phyloP scores from a whole-genome alignment of 2,329 filamentous ascomycete genomes.

The Talaromyces sp. region DNA sequence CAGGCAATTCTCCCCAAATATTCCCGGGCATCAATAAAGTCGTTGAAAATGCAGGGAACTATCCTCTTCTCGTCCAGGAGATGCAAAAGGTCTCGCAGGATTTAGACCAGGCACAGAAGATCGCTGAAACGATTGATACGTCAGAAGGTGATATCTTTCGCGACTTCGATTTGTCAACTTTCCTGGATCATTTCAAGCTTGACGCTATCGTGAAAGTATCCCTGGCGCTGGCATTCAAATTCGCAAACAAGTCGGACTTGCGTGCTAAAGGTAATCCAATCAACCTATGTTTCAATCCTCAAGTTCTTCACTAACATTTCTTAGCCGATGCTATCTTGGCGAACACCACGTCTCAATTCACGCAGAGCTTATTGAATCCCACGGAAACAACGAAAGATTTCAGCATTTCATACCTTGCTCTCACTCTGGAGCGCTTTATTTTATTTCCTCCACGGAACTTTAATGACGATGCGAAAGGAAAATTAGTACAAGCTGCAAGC shows the following conservation, averaged over 20 bases:
- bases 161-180: constrained; percentile 92
- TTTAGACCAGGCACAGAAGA: constrained; percentile 76
- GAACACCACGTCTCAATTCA: constrained; percentile 70
- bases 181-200: constrained; percentile 93
- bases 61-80: constrained; percentile 75
- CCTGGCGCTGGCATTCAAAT: constrained; percentile 82
- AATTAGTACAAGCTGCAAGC: constrained; percentile 57
- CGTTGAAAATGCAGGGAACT: constrained; percentile 72
- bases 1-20: constrained; percentile 84
- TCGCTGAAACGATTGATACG: constrained; percentile 87
- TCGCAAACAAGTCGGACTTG: constrained; percentile 72
- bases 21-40: constrained; percentile 74
- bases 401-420: constrained; percentile 64
- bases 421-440: constrained; percentile 79
- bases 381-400: constrained; percentile 62
- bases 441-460: constrained; percentile 83
- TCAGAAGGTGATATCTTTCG: constrained; percentile 89
- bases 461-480: constrained; percentile 68
- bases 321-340: constrained; percentile 85
- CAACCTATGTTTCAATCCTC: neutral
- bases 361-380: constrained; percentile 67
- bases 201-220: constrained; percentile 84
- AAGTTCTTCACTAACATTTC: constrained; percentile 2
- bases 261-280: constrained; percentile 72
- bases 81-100: constrained; percentile 81